Evolutionary conservation across 2,329 filamentous ascomycete genomes (phyloP).

Genomic region (Aspergillus ochraceus): DNA sequence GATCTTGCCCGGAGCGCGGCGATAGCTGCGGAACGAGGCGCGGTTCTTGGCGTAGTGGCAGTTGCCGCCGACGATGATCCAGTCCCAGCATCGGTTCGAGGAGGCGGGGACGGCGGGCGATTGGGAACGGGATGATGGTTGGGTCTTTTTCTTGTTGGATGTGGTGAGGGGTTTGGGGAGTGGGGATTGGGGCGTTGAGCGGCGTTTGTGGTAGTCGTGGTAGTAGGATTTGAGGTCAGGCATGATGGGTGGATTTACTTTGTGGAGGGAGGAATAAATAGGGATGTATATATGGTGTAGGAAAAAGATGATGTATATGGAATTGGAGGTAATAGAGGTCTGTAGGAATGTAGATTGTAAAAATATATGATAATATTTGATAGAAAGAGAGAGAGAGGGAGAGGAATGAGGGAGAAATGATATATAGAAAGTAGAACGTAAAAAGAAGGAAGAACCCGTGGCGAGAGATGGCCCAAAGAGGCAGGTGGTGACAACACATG

Average conservation of each 20-base stretch:
- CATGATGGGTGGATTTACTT: not conserved
- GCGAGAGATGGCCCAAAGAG: no score
- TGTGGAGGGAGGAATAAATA: no score
- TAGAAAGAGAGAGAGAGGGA: no score
- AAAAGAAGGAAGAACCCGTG: no score
- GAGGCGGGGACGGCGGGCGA: not conserved
- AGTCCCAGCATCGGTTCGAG: conserved; percentile 20
- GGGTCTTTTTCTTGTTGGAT: not conserved
- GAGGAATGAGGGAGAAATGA: no score
- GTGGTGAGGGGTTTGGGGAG: no score
- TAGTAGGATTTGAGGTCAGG: not conserved
- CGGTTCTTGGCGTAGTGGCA: conserved; percentile 25
- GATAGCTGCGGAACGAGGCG: conserved; percentile 19
- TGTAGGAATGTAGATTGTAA: no score
- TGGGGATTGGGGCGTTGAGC: not conserved
- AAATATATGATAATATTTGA: no score
- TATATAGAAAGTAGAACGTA: no score
- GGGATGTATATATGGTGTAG: no score
- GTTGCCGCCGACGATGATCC: conserved; percentile 19
- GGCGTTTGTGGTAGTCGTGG: not conserved
- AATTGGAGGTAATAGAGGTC: no score
- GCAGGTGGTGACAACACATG: not conserved
- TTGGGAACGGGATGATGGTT: not conserved
- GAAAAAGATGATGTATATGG: no score
- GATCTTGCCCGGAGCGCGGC: conserved; percentile 19